Conservation (phyloP, 2,329 filamentous ascomycete species). For the Aureobasidium leucospermi region DNA sequence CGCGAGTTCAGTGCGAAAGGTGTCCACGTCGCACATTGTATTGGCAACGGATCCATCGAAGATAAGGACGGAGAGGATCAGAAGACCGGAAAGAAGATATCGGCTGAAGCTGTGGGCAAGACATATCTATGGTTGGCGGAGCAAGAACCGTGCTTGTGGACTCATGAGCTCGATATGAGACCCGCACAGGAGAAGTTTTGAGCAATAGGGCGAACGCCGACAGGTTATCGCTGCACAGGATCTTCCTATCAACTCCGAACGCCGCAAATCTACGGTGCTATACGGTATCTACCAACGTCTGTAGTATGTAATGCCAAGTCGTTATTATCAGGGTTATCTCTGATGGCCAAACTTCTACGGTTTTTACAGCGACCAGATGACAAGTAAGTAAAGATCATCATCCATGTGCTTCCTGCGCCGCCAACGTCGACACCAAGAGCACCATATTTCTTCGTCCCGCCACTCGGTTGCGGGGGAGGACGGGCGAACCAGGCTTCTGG, state of each 20-base stretch:
- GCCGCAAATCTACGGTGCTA: not conserved
- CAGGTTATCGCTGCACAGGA: not conserved
- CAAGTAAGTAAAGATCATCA: not conserved
- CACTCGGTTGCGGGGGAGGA: not conserved
- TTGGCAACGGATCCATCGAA: conserved; percentile 49
- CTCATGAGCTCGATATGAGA: conserved; percentile 46
- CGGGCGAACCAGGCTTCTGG: not conserved
- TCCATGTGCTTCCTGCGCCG: not conserved
- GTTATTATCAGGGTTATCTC: not conserved
- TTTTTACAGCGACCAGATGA: not conserved
- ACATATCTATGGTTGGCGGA: conserved; percentile 47
- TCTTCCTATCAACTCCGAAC: not conserved
- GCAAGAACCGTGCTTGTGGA: conserved; percentile 45
- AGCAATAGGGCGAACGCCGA: not conserved
- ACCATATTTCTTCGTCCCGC: not conserved
- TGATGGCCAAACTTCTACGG: not conserved
- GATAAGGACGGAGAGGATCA: conserved; percentile 45
- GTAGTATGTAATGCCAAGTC: not conserved
- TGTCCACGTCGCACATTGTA: conserved; percentile 52
- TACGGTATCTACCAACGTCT: not conserved
- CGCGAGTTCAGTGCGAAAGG: conserved; percentile 51
- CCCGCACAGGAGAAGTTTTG: conserved; percentile 44
- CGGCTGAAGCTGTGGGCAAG: conserved; percentile 50
- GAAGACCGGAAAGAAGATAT: conserved; percentile 48
- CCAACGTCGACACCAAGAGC: not conserved